Conservation (phyloP, 345 rosid genomes). For the Syzygium oleosum region DNA sequence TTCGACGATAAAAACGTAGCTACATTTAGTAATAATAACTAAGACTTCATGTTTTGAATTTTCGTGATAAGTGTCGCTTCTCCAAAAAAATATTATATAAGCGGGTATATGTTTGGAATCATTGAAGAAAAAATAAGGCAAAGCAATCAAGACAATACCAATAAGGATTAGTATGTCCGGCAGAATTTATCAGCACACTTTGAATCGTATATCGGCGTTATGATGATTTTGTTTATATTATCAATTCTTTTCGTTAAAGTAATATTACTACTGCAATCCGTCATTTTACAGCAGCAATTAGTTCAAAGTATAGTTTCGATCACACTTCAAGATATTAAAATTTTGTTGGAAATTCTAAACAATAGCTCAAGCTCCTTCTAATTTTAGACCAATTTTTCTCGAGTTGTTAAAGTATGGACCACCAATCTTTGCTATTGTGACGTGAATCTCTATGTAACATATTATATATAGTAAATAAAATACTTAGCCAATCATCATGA, state of each 20-base stretch:
- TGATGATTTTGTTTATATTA: neutral
- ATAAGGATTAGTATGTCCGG: neutral
- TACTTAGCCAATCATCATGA: neutral
- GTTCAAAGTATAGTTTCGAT: neutral
- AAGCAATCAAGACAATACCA: neutral
- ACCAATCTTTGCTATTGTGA: neutral
- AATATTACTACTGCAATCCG: neutral
- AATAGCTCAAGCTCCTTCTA: neutral
- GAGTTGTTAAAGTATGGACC: neutral
- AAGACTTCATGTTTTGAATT: neutral
- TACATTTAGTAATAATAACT: neutral
- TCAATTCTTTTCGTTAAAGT: neutral
- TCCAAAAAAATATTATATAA: too few species aligned
- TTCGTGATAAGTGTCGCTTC: neutral
- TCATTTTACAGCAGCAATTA: neutral
- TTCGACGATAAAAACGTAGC: neutral
- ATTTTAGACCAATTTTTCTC: neutral
- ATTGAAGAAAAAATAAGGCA: neutral
- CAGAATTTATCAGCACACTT: neutral
- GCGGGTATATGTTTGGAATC: neutral
- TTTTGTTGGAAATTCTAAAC: neutral
- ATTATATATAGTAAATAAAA: neutral
- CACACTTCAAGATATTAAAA: neutral
- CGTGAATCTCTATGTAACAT: neutral
- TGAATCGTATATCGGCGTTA: neutral